phyloP scores from a whole-genome alignment of 2,329 filamentous ascomycete species.

The Arachnomyces sp. region DNA sequence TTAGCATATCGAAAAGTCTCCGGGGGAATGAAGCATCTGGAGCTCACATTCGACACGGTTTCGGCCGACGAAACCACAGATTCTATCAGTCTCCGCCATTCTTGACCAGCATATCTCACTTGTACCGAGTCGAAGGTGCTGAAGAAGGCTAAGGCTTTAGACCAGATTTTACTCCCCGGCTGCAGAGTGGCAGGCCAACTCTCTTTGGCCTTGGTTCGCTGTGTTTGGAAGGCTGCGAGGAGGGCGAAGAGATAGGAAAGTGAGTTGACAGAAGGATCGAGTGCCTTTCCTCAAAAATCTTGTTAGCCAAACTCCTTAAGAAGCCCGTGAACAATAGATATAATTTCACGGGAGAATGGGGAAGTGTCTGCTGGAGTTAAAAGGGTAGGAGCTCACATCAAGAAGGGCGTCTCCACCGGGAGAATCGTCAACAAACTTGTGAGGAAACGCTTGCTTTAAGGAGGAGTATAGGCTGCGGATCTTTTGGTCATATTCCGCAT shows the following conservation, averaged over 20 bases:
- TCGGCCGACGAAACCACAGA: constrained; percentile 27
- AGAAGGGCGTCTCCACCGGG: constrained; percentile 28
- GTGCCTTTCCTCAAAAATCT: constrained; percentile 14
- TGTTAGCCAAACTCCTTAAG: constrained; percentile 2
- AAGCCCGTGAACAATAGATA: neutral
- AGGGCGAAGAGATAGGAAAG: constrained; percentile 54
- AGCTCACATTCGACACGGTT: constrained; percentile 26
- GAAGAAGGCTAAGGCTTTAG: constrained; percentile 43
- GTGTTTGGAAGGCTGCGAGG: constrained; percentile 38
- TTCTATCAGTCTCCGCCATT: constrained; percentile 31
- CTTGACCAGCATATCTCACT: constrained; percentile 35
- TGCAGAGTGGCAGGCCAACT: constrained; percentile 31
- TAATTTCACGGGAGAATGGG: neutral
- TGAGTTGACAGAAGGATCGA: constrained; percentile 52
- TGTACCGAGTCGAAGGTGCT: constrained; percentile 45
- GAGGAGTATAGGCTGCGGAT: constrained; percentile 32
- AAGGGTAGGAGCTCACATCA: constrained; percentile 19
- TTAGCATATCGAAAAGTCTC: constrained; percentile 5
- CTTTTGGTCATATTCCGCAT: constrained; percentile 38
- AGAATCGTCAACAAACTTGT: constrained; percentile 24
- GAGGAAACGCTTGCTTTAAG: constrained; percentile 30
- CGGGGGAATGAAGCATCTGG: constrained; percentile 8
- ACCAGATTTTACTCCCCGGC: constrained; percentile 44
- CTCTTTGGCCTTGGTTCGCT: constrained; percentile 28
- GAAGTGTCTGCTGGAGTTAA: neutral